Percentiles rank a stretch among this genome's conserved stretches.
Evolutionary conservation across 257 asterid species (phyloP).

Genomic region (Jacaranda copaia): DNA sequence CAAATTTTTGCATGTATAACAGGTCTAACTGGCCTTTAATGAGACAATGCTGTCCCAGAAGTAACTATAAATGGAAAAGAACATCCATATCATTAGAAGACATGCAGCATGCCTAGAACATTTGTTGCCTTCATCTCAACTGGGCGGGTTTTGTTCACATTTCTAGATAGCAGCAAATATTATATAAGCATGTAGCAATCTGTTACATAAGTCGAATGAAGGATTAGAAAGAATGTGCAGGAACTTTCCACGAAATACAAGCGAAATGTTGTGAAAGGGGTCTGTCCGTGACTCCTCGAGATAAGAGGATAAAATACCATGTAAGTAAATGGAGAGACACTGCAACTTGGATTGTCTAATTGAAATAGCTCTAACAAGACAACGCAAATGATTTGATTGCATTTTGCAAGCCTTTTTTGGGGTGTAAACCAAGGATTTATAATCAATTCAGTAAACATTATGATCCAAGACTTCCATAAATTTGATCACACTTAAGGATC

Average conservation of each 20-base stretch:
- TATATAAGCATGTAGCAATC: background rate
- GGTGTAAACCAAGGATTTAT: background rate
- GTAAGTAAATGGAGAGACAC: no score
- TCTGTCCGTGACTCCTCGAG: background rate
- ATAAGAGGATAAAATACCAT: background rate
- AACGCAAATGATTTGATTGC: background rate
- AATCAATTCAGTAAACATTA: background rate
- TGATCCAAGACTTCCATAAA: background rate
- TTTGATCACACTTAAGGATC: background rate
- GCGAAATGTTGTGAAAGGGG: background rate
- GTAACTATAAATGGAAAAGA: background rate
- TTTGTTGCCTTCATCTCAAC: background rate
- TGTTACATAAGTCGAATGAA: background rate
- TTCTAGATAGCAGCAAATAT: background rate
- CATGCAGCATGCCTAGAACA: background rate
- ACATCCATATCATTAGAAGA: background rate
- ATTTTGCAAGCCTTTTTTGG: background rate
- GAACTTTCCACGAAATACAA: background rate
- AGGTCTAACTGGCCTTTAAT: background rate
- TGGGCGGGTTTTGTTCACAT: background rate
- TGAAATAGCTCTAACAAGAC: background rate
- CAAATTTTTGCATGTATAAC: background rate
- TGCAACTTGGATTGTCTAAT: background rate
- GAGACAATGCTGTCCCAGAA: background rate
- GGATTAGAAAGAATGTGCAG: background rate